Evolutionary conservation across 495 filamentous ascomycete genomes (phyloP).

Genomic region (Neurospora sp.): DNA sequence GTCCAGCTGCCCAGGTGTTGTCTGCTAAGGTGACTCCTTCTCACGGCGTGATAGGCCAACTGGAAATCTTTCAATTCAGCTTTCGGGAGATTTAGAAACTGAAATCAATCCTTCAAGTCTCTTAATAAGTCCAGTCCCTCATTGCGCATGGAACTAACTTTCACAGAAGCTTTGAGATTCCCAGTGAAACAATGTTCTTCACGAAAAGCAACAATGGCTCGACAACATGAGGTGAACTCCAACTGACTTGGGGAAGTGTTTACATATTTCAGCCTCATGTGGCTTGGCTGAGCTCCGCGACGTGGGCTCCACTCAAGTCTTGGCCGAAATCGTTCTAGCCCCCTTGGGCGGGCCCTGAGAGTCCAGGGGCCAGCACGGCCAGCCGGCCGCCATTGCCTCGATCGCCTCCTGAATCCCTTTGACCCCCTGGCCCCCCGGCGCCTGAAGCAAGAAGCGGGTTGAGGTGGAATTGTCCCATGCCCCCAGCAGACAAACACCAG

Average conservation of each 20-base stretch:
- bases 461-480: neutral
- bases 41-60: neutral
- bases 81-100: neutral
- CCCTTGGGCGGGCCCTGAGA: neutral
- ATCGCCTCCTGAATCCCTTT: slow-evolving; percentile 1
- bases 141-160: neutral
- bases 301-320: neutral
- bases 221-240: neutral
- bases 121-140: neutral
- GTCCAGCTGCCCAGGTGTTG: neutral
- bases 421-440: neutral
- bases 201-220: neutral
- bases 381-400: neutral
- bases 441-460: neutral
- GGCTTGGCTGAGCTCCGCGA: neutral
- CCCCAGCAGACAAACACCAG: neutral
- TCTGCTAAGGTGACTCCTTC: neutral
- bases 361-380: neutral
- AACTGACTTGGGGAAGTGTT: neutral
- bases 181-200: neutral
- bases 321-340: neutral
- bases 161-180: neutral
- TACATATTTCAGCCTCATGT: neutral
- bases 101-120: neutral
- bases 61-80: neutral